A percentile compares a stretch with the other conserved stretches of the same genome.
phyloP scores from a whole-genome alignment of 2,329 filamentous ascomycete species.

The Fonsecaea nubica region DNA sequence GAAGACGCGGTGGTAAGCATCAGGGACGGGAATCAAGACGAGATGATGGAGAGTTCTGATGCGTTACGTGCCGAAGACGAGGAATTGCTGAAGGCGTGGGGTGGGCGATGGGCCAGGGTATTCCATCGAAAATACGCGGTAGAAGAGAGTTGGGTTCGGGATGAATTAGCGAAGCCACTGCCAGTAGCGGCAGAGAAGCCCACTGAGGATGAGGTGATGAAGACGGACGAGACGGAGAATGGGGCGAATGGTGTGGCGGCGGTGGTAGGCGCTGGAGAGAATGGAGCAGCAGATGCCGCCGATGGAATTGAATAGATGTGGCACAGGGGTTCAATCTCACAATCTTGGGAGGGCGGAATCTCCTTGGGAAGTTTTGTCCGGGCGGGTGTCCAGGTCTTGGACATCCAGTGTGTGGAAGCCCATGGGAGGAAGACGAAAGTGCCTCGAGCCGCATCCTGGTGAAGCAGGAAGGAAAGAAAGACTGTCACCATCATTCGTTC shows the following conservation, averaged over 20 bases:
- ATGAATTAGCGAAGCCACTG: slow-evolving; percentile 59
- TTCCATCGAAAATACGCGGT: slow-evolving; percentile 83
- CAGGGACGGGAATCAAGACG: slow-evolving; percentile 74
- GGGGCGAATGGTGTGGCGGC: not conserved
- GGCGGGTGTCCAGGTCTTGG: not conserved
- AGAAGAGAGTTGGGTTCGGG: slow-evolving; percentile 75
- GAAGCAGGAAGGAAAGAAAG: no score
- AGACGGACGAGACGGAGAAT: slow-evolving; percentile 19
- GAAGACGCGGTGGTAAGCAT: slow-evolving; percentile 78
- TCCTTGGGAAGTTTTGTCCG: not conserved
- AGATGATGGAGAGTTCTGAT: slow-evolving; percentile 71
- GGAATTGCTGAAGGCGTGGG: slow-evolving; percentile 77
- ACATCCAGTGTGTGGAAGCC: no score
- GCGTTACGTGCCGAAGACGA: slow-evolving; percentile 57
- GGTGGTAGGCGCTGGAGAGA: slow-evolving; percentile 18
- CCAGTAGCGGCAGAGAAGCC: slow-evolving; percentile 45
- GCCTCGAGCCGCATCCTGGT: no score
- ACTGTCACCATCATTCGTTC: no score
- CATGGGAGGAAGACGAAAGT: no score
- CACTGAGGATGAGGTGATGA: slow-evolving; percentile 34
- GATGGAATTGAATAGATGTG: slow-evolving; percentile 30
- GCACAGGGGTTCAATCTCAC: not conserved
- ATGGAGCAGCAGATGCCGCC: slow-evolving; percentile 16
- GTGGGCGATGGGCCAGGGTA: slow-evolving; percentile 81
- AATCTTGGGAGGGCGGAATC: not conserved